Conservation (phyloP, 331 rosid genomes). For the Pyrus hybrid region DNA sequence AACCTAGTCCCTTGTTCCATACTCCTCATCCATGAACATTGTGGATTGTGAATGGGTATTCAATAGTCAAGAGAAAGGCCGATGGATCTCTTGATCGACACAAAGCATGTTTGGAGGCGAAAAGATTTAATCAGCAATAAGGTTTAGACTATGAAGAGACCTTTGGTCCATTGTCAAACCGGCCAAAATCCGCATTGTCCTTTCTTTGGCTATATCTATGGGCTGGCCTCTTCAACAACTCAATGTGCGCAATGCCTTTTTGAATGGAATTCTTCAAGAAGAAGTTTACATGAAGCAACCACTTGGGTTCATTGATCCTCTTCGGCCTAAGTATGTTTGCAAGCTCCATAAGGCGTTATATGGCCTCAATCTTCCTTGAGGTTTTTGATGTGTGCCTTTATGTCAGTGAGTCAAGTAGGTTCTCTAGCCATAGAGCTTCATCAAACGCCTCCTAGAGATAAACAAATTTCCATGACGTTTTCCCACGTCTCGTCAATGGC, state of each 20-base stretch:
- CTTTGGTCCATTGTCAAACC: background rate
- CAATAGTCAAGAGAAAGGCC: background rate
- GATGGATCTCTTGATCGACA: background rate
- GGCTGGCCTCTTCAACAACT: background rate
- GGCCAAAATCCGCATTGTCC: background rate
- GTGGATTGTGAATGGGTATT: background rate
- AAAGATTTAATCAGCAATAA: background rate
- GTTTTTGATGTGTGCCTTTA: too few relatives aligned
- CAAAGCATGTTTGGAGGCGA: background rate
- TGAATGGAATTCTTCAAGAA: background rate
- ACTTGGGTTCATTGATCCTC: too few relatives aligned
- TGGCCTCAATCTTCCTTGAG: too few relatives aligned
- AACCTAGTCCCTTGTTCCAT: background rate
- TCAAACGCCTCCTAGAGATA: too few relatives aligned
- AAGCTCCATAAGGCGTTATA: too few relatives aligned
- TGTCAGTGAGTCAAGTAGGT: rapidly evolving
- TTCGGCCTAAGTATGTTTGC: too few relatives aligned
- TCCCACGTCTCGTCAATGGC: too few relatives aligned
- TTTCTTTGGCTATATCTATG: background rate
- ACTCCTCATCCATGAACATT: background rate
- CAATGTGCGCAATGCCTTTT: background rate
- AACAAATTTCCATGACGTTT: too few relatives aligned
- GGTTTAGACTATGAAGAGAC: background rate
- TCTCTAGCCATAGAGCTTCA: too few relatives aligned
- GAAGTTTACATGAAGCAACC: background rate